Evolutionary conservation across 2,329 filamentous ascomycete species (phyloP).

Genomic region (Epichloe baconii): DNA sequence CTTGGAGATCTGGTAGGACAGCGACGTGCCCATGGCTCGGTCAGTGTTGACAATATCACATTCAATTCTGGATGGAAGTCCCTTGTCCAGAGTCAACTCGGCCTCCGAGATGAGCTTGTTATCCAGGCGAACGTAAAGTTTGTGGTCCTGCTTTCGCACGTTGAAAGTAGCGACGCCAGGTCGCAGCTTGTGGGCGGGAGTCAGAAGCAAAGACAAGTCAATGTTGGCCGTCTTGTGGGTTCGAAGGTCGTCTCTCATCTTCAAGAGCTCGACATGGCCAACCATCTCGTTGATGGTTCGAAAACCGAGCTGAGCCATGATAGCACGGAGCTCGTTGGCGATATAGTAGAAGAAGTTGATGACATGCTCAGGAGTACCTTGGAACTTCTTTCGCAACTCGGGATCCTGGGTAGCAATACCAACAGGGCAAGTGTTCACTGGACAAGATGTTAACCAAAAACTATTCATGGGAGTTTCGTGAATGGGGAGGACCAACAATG

Average conservation of each 20-base stretch:
- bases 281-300: conserved; percentile 97
- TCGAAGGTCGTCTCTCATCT: conserved; percentile 76
- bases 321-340: conserved; percentile 86
- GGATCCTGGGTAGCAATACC: conserved; percentile 94
- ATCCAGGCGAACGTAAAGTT: conserved; percentile 81
- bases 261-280: conserved; percentile 75
- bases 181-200: conserved; percentile 88
- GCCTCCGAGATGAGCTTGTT: conserved; percentile 96
- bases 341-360: conserved; percentile 99
- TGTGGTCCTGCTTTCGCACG: conserved; percentile 93
- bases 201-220: conserved; percentile 82
- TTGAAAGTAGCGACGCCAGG: conserved; percentile 95
- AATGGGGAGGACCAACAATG: conserved; percentile 19
- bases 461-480: too few species aligned
- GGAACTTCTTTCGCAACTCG: conserved; percentile 87
- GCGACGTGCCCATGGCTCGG: conserved; percentile 79
- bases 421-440: conserved; percentile 66
- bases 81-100: conserved; percentile 88
- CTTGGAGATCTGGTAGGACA: conserved; percentile 93
- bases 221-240: conserved; percentile 87
- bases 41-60: conserved; percentile 96
- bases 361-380: conserved; percentile 84
- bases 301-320: conserved; percentile 94
- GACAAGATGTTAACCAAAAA: background rate
- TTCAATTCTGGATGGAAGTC: conserved; percentile 82